Conservation (phyloP, 352 stramenopile genomes). For the Phytophthora ramorum region DNA sequence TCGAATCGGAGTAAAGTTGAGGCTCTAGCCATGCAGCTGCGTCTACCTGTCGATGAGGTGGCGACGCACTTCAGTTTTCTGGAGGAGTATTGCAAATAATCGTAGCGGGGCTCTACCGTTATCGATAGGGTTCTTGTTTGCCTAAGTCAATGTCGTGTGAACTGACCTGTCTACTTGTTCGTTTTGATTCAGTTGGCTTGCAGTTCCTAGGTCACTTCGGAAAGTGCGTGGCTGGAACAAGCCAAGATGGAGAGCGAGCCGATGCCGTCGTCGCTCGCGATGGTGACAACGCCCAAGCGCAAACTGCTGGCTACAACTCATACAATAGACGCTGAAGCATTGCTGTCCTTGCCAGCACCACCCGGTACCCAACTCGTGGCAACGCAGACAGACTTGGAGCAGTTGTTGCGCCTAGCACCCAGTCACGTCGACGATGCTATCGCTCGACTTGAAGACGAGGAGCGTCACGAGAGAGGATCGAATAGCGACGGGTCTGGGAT, state of each 20-base stretch:
- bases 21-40: conserved; percentile 55
- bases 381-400: conserved; percentile 20
- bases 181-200: not conserved
- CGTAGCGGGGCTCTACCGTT: not conserved
- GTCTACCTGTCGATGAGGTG: conserved; percentile 60
- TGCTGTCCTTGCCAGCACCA: conserved; percentile 6
- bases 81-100: conserved; percentile 17
- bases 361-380: conserved; percentile 3
- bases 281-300: conserved; percentile 7
- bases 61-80: conserved; percentile 65
- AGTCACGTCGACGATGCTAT: conserved; percentile 25
- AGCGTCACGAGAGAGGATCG: not conserved
- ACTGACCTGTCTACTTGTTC: conserved; percentile 11
- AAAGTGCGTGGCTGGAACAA: conserved; percentile 2
- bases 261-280: conserved; percentile 15
- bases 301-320: not conserved
- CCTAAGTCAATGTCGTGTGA: not conserved
- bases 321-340: not conserved
- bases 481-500: conserved; percentile 12
- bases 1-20: conserved; percentile 46
- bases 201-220: not conserved
- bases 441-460: conserved; percentile 10
- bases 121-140: not conserved
- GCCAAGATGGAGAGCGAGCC: conserved; percentile 14
- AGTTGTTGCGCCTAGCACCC: conserved; percentile 43